Base-by-base conservation (phyloP, 495 filamentous ascomycete genomes). In the Aspergillus indologenus region DNA sequence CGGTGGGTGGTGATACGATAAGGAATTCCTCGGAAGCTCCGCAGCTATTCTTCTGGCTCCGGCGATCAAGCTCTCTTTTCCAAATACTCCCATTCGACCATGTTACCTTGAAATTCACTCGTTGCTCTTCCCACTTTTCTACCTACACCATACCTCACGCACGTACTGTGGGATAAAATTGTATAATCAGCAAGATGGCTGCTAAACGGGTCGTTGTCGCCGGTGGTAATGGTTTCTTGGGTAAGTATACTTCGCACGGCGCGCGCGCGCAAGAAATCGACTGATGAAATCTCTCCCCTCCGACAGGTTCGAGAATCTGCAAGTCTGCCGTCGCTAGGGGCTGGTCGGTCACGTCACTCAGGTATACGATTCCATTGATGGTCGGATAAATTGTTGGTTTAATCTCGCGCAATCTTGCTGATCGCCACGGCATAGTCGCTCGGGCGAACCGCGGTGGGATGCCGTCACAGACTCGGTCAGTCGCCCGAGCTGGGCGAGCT, bases 221-320 rank as follows among this genome's bases (percentile, higher is more conserved):
- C 51, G 94, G 94, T 54, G 94, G 94, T 54, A 96, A 87, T 67
- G 94, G 94, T n/a, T 98, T 98, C 69, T 73, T 98, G 45, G 87
- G 87, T 85, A 64, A 31, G 71, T 73, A 53, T 19, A 53, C 44
- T 21, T 54, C 52, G 24, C 43, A 29, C 45, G 26, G 12, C 18
- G 45, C 45, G 22, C 44, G 46, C n/a, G 15, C 22, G 18, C 26
- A 21, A 12, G 4, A 34, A 55, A 1, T 5, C 3, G 18, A 21
- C 57, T 60, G 20, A 61, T 50, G 15, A 22, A 24, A 26, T 50
- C n/a, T 47, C 44, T 44, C 21, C 18, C n/a, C 26, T 45, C 53
- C 57, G 26, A 29, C 54, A 80, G 92, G 92, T 15, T 91, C 89
- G 23, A 81, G 92, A 53, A 96, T 98, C 74, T 97, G 92, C 75